These are phyloP conservation scores for Thraustochytrium sp. DNA, from an alignment of 352 stramenopile species.

Conservation along the genomic window DNA sequence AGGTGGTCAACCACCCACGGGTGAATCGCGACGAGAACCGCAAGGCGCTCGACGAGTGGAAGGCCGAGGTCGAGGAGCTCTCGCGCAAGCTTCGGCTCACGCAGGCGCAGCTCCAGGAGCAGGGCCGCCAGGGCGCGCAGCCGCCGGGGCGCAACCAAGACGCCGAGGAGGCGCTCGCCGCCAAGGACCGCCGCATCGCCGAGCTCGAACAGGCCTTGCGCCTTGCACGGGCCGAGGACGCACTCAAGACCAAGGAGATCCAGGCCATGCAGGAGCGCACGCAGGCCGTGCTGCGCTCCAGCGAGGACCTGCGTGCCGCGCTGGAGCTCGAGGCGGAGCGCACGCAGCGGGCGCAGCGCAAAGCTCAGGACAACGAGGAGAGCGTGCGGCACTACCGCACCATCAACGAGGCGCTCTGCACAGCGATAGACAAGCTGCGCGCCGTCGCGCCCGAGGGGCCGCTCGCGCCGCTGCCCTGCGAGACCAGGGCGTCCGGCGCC, in stretches of 20 bases:
- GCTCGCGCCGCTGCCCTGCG: too few species aligned
- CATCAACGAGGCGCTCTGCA: background rate
- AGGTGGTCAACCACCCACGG: background rate
- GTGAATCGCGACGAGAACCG: background rate
- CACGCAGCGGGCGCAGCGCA: background rate
- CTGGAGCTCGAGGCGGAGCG: background rate
- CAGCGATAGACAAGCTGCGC: constrained; percentile 4
- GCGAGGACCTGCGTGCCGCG: background rate
- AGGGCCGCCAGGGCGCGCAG: too few species aligned
- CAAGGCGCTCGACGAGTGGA: background rate
- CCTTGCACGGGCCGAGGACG: background rate
- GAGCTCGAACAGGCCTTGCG: background rate
- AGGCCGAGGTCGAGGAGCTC: constrained; percentile 2
- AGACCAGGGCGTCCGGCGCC: background rate
- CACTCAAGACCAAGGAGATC: background rate
- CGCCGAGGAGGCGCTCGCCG: background rate
- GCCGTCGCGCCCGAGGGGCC: background rate
- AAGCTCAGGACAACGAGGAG: background rate
- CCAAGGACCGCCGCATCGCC: background rate
- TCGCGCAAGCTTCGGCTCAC: background rate
- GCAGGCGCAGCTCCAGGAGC: background rate
- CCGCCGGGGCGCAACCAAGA: too few species aligned
- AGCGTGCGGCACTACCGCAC: background rate
- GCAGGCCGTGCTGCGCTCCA: background rate
- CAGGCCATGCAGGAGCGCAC: background rate